These are phyloP conservation scores for Eucalyptus pumila DNA, from an alignment of 345 rosid genomes.

Conservation along the genomic window DNA sequence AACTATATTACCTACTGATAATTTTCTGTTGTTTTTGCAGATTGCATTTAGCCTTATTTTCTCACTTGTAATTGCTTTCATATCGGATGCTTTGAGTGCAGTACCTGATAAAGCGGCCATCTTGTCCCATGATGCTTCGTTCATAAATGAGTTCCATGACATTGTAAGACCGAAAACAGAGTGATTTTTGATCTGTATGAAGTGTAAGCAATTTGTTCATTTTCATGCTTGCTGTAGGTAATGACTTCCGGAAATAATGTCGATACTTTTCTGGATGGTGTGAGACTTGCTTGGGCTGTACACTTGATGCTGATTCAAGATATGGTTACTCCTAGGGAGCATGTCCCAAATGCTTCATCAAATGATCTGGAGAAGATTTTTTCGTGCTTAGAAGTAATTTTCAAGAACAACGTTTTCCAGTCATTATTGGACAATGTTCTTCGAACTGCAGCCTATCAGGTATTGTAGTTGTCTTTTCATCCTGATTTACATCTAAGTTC, in stretches of 20 bases:
- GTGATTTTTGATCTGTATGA: background rate
- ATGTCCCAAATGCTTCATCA: slow-evolving; percentile 35
- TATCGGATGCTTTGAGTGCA: slow-evolving; percentile 84
- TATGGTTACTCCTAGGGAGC: slow-evolving; percentile 41
- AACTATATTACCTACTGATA: background rate
- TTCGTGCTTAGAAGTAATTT: slow-evolving; percentile 67
- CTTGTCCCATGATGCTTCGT: slow-evolving; percentile 67
- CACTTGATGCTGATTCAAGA: slow-evolving; percentile 78
- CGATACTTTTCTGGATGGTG: slow-evolving; percentile 70
- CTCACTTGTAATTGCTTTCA: slow-evolving; percentile 64
- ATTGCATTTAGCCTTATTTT: slow-evolving; percentile 72
- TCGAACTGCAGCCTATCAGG: slow-evolving; percentile 85
- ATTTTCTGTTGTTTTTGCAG: slow-evolving; percentile 29
- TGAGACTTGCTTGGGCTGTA: slow-evolving; percentile 88
- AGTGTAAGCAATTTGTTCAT: slow-evolving; percentile 3
- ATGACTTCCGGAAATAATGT: slow-evolving; percentile 47
- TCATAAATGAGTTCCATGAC: slow-evolving; percentile 82
- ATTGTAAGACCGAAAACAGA: slow-evolving; percentile 40
- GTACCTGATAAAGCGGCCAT: slow-evolving; percentile 69
- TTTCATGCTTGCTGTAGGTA: slow-evolving; percentile 44
- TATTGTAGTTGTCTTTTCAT: background rate
- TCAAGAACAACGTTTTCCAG: slow-evolving; percentile 68
- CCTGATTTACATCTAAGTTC: background rate
- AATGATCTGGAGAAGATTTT: slow-evolving; percentile 49
- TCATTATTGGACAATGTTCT: slow-evolving; percentile 77